Evolutionary conservation across 768 basidiomycete species (phyloP).

Genomic region (Xerocomus potaroensis): DNA sequence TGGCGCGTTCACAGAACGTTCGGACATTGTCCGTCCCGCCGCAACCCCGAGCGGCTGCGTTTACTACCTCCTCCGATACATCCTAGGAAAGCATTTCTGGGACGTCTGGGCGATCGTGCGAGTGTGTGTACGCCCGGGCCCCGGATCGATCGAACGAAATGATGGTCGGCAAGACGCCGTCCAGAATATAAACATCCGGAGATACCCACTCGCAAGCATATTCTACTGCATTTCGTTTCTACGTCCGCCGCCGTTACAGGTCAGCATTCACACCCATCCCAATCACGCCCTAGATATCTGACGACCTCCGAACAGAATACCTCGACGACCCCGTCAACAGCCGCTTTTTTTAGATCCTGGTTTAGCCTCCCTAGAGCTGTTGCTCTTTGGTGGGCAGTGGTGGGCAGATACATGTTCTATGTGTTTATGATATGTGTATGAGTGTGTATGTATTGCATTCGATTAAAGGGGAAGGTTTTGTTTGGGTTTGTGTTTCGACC

Average conservation of each 20-base stretch:
- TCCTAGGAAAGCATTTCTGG: slow-evolving; percentile 21
- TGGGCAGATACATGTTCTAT: no score
- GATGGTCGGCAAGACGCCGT: slow-evolving; percentile 18
- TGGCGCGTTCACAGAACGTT: slow-evolving; percentile 44
- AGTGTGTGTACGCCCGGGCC: slow-evolving; percentile 6
- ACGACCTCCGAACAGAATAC: slow-evolving; percentile 83
- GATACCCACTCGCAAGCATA: slow-evolving; percentile 38
- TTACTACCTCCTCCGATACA: slow-evolving; percentile 2
- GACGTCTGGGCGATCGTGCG: slow-evolving; percentile 23
- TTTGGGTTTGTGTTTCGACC: no score
- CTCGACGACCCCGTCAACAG: slow-evolving; percentile 55
- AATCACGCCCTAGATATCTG: slow-evolving; percentile 82
- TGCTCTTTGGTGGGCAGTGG: no score
- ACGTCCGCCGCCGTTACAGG: slow-evolving; percentile 69
- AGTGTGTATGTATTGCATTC: no score
- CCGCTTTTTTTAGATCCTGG: no score
- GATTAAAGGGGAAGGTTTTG: no score
- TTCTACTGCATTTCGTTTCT: slow-evolving; percentile 89
- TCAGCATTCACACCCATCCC: slow-evolving; percentile 39
- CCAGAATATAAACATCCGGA: slow-evolving; percentile 21
- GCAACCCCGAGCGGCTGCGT: slow-evolving; percentile 25
- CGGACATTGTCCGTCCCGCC: slow-evolving; percentile 28
- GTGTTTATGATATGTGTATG: no score
- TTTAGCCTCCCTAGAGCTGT: no score
- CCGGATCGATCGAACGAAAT: slow-evolving; percentile 14